A percentile compares a stretch with the other conserved stretches of the same genome.
Evolutionary conservation across 352 stramenopile species (phyloP).

Genomic region (Blastocystis hominis): DNA sequence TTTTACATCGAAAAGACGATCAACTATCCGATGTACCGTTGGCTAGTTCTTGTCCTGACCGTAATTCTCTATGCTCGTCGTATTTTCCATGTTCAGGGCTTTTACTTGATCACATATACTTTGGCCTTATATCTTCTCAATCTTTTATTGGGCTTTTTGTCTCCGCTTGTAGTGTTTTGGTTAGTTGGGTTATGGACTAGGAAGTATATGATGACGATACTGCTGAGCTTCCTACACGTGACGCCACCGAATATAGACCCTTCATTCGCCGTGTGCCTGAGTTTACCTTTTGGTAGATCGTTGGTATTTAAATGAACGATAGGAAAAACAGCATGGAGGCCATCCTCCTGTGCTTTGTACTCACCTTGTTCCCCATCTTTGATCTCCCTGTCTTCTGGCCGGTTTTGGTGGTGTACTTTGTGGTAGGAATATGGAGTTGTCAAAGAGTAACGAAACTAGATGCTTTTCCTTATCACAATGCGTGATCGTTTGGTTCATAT

Average conservation of each 20-base stretch:
- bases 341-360: conserved; percentile 19
- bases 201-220: conserved; percentile 55
- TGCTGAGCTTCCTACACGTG: conserved; percentile 46
- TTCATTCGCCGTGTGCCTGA: conserved; percentile 50
- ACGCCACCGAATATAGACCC: conserved; percentile 38
- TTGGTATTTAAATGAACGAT: neutral
- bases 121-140: conserved; percentile 56
- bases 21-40: conserved; percentile 31
- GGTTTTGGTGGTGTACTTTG: conserved; percentile 53
- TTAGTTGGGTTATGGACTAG: neutral
- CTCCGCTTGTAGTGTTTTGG: neutral
- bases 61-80: conserved; percentile 12
- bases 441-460: neutral
- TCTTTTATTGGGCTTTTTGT: conserved; percentile 44
- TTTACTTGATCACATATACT: conserved; percentile 51
- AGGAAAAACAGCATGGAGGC: conserved; percentile 49
- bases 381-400: conserved; percentile 56
- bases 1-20: conserved; percentile 58
- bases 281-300: conserved; percentile 44
- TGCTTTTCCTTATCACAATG: conserved; percentile 49
- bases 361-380: conserved; percentile 44
- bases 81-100: conserved; percentile 29
- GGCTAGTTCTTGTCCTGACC: conserved; percentile 14
- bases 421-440: neutral
- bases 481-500: conserved; percentile 50